Evolutionary conservation across 192 early-diverging fungal genomes (phyloP).

Genomic region (Neocallimastix lanati): DNA sequence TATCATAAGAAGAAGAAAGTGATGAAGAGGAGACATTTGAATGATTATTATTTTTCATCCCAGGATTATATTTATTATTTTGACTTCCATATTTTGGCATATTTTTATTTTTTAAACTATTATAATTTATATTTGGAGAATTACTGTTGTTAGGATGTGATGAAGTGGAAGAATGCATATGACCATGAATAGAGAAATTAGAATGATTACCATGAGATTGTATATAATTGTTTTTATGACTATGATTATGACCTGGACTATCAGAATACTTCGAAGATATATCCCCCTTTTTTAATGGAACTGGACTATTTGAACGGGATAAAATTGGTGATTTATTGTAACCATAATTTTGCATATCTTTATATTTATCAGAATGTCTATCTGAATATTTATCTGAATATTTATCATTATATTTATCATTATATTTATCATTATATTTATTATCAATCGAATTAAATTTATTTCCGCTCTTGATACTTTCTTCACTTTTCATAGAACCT

Average conservation of each 20-base stretch:
- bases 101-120: not conserved
- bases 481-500: not conserved
- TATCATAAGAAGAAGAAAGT: not conserved
- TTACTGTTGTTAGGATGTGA: not conserved
- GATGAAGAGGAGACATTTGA: not conserved
- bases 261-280: not conserved
- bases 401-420: not conserved
- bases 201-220: not conserved
- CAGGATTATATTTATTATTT: not conserved
- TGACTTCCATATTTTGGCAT: not conserved
- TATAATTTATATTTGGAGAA: not conserved
- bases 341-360: not conserved
- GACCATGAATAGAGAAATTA: not conserved
- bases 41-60: not conserved
- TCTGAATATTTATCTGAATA: no score
- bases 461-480: not conserved
- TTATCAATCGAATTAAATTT: not conserved
- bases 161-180: not conserved
- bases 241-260: not conserved
- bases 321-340: not conserved
- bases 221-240: not conserved
- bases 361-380: no score
- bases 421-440: not conserved
- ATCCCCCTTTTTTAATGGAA: not conserved
- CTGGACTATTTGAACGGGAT: not conserved